Evolutionary conservation across 192 early-diverging fungal species (phyloP).

Genomic region (Linnemannia zychae): DNA sequence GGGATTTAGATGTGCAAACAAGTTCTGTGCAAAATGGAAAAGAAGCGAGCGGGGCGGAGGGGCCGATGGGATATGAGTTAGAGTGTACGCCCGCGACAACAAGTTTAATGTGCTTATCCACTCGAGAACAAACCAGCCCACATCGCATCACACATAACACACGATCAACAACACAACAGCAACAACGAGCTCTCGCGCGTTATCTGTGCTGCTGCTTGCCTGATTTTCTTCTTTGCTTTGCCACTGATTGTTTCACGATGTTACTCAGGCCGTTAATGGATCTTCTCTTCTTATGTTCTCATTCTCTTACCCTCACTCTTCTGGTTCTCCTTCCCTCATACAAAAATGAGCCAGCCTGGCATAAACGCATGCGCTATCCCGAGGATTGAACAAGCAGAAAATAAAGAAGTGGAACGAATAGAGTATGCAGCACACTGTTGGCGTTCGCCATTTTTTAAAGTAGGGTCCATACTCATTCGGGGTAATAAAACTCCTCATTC

Average conservation of each 20-base stretch:
- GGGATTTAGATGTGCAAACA: slow-evolving; percentile 20
- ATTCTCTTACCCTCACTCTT: background rate
- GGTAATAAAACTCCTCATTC: slow-evolving; percentile 1
- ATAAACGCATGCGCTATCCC: background rate
- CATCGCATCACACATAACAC: too few relatives aligned
- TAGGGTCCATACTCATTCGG: background rate
- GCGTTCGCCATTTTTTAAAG: background rate
- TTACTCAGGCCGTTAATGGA: too few relatives aligned
- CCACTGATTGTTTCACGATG: background rate
- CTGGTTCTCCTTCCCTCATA: too few relatives aligned
- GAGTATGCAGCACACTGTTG: background rate
- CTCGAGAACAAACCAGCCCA: background rate
- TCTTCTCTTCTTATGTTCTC: background rate
- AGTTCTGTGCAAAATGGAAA: slow-evolving; percentile 16
- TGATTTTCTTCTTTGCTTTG: background rate
- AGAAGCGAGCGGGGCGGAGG: background rate
- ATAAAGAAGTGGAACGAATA: background rate
- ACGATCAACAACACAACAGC: background rate
- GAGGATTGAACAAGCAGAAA: background rate
- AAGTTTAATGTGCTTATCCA: background rate
- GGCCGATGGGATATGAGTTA: background rate
- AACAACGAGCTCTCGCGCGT: background rate
- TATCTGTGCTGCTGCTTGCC: background rate
- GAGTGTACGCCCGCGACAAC: slow-evolving; percentile 13
- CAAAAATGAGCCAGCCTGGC: background rate